phyloP scores from a whole-genome alignment of 345 rosid species.

The Arabis hirsuta region DNA sequence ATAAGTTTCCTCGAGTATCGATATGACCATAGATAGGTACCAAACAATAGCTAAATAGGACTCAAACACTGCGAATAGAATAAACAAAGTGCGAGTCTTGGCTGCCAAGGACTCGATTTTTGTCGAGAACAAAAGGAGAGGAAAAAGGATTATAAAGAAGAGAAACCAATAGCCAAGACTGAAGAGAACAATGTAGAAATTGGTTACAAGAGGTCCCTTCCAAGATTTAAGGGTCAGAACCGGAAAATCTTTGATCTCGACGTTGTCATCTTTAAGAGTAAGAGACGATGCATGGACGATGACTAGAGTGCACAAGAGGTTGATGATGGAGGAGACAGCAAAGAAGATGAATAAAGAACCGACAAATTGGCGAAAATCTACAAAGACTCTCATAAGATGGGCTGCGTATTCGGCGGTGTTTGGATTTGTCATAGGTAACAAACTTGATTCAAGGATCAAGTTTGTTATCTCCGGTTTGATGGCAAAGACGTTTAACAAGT shows the following conservation, averaged over 20 bases:
- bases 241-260: slow-evolving; percentile 40
- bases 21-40: slow-evolving; percentile 57
- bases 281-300: slow-evolving; percentile 52
- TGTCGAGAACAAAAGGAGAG: slow-evolving; percentile 31
- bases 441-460: slow-evolving; percentile 29
- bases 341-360: slow-evolving; percentile 38
- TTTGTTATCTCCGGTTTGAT: slow-evolving; percentile 41
- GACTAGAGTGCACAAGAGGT: slow-evolving; percentile 39
- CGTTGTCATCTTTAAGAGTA: slow-evolving; percentile 33
- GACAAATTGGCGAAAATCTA: slow-evolving; percentile 35
- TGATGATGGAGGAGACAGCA: slow-evolving; percentile 7
- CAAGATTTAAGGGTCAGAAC: slow-evolving; percentile 39
- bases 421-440: slow-evolving; percentile 41
- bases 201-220: slow-evolving; percentile 52
- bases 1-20: slow-evolving; percentile 55
- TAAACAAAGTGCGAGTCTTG: not conserved
- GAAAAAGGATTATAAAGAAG: slow-evolving; percentile 18
- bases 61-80: slow-evolving; percentile 38
- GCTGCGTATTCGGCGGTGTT: slow-evolving; percentile 31
- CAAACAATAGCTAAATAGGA: slow-evolving; percentile 52
- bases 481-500: slow-evolving; percentile 41
- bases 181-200: slow-evolving; percentile 48
- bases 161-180: slow-evolving; percentile 45
- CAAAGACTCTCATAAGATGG: slow-evolving; percentile 36
- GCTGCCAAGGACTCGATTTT: not conserved